Conservation (phyloP, 2,329 filamentous ascomycete species). For the Penicillium sp. region DNA sequence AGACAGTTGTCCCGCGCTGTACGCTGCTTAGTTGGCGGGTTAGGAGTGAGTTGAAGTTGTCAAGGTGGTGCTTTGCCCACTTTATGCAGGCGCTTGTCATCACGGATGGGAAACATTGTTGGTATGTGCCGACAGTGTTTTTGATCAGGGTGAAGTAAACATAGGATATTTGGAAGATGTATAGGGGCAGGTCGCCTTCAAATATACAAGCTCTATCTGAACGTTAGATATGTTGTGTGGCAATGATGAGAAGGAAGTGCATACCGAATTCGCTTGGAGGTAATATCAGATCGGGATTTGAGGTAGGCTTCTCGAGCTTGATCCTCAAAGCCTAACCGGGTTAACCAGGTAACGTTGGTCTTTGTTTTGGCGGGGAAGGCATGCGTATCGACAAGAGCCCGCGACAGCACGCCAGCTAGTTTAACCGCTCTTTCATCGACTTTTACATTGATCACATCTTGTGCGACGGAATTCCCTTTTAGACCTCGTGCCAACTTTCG, state of each 20-base stretch:
- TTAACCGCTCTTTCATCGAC: constrained; percentile 82
- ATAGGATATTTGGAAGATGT: constrained; percentile 94
- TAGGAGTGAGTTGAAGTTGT: constrained; percentile 84
- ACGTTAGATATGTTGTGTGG: constrained; percentile 28
- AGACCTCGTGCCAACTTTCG: constrained; percentile 78
- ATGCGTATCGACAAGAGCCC: constrained; percentile 77
- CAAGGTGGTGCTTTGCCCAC: constrained; percentile 96
- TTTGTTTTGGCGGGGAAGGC: constrained; percentile 78
- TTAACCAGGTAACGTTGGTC: constrained; percentile 81
- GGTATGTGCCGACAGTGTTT: constrained; percentile 90
- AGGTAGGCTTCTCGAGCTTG: constrained; percentile 86
- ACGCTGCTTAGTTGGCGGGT: constrained; percentile 85
- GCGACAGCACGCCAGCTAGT: constrained; percentile 75
- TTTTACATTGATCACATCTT: constrained; percentile 91
- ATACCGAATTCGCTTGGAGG: constrained; percentile 82
- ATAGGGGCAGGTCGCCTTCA: constrained; percentile 87
- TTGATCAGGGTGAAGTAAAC: constrained; percentile 94
- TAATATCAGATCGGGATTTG: constrained; percentile 74
- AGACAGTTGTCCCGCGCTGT: constrained; percentile 74
- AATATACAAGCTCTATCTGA: constrained; percentile 82
- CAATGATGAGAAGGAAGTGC: constrained; percentile 22
- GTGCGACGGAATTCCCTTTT: constrained; percentile 83
- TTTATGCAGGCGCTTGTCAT: constrained; percentile 96
- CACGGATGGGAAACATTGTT: constrained; percentile 79
- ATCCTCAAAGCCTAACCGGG: constrained; percentile 87